phyloP scores from a whole-genome alignment of 2,329 filamentous ascomycete genomes.

The Penicillium sp. region DNA sequence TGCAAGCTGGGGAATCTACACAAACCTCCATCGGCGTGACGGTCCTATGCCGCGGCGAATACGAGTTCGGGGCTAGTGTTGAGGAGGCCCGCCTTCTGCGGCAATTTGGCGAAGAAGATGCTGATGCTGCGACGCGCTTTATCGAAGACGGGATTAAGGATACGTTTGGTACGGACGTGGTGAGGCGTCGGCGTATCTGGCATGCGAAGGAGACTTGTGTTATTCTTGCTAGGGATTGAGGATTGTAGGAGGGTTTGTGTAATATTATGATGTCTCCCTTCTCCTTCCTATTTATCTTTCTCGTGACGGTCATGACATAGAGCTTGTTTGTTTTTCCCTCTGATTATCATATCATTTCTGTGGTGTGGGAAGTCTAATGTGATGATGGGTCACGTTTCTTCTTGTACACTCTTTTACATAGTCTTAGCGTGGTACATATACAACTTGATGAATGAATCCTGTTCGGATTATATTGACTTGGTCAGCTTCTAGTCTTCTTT shows the following conservation, averaged over 20 bases:
- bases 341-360: constrained; percentile 3
- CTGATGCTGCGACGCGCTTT: constrained; percentile 20
- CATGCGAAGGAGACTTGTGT: constrained; percentile 53
- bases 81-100: constrained; percentile 73
- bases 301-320: constrained; percentile 9
- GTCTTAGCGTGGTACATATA: constrained; percentile 24
- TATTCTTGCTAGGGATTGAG: constrained; percentile 47
- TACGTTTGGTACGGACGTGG: constrained; percentile 47
- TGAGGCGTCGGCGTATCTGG: constrained; percentile 52
- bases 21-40: constrained; percentile 73
- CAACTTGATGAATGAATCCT: background rate
- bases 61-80: constrained; percentile 79
- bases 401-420: constrained; percentile 20
- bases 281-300: background rate
- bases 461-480: background rate
- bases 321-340: constrained; percentile 3
- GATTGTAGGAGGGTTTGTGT: background rate
- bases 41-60: constrained; percentile 78
- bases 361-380: constrained; percentile 8
- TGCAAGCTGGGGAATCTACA: constrained; percentile 65
- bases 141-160: constrained; percentile 44
- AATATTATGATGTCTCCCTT: constrained; percentile 7
- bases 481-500: background rate
- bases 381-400: constrained; percentile 14
- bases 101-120: constrained; percentile 22